These are phyloP conservation scores for Boletus reticuloceps DNA, from an alignment of 768 basidiomycete genomes.

Conservation along the genomic window DNA sequence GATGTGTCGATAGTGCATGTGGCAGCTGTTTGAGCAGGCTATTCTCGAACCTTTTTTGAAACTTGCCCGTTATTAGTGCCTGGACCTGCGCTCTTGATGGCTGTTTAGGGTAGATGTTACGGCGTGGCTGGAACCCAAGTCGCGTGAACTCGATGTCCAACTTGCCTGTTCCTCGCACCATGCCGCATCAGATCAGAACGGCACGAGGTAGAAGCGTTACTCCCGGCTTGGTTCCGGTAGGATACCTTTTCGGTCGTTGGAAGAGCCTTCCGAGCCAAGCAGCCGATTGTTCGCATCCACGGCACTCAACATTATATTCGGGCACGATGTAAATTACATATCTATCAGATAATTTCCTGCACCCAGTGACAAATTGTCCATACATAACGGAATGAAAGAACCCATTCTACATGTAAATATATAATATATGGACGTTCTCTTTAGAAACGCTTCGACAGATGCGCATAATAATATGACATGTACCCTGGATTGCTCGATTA, in stretches of 20 bases:
- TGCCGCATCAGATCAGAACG: neutral
- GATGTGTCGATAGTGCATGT: neutral
- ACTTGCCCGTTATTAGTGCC: neutral
- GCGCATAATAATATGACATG: conserved; percentile 6
- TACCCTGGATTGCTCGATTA: conserved; percentile 7
- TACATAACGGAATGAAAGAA: conserved; percentile 22
- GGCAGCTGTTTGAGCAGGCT: neutral
- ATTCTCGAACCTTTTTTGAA: neutral
- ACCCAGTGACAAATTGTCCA: conserved; percentile 26
- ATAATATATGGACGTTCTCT: conserved; percentile 7
- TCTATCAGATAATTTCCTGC: conserved; percentile 23
- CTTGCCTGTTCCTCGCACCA: neutral
- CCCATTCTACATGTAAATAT: conserved; percentile 9
- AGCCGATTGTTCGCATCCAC: neutral
- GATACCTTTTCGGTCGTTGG: neutral
- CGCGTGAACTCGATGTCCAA: neutral
- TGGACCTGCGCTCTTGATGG: neutral
- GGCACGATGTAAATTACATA: conserved; percentile 28
- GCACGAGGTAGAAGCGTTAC: neutral
- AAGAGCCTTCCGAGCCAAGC: conserved; percentile 1
- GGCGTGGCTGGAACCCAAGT: conserved; percentile 2
- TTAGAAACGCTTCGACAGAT: neutral
- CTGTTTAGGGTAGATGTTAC: neutral
- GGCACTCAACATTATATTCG: conserved; percentile 5
- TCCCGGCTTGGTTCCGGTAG: neutral